Evolutionary conservation across 345 rosid genomes (phyloP).

Genomic region (Lagerstroemia speciosa): DNA sequence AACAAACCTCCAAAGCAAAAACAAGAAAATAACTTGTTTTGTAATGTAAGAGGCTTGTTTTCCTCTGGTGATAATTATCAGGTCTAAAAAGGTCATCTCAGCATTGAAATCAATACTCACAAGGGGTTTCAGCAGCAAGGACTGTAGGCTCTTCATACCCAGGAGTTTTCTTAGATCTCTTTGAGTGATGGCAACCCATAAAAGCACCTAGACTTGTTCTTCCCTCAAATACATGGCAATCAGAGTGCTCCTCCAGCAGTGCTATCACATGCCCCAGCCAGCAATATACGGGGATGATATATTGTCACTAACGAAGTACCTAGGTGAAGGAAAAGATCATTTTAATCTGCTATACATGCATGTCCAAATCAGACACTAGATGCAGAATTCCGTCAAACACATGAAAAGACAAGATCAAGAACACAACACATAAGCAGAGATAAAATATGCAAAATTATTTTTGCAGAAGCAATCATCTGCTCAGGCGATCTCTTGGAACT

Average conservation of each 20-base stretch:
- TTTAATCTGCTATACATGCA: not conserved
- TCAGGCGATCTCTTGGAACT: too few relatives aligned
- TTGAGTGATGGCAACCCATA: conserved; percentile 43
- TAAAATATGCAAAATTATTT: not conserved
- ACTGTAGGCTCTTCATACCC: conserved; percentile 61
- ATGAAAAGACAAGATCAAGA: not conserved
- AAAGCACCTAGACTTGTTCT: conserved; percentile 18
- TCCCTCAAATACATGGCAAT: conserved; percentile 8
- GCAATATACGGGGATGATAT: not conserved
- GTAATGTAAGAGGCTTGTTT: not conserved
- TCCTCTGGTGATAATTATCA: not conserved
- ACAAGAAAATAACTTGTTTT: not conserved
- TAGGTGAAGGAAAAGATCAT: not conserved
- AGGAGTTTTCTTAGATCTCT: conserved; percentile 21
- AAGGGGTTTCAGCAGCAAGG: conserved; percentile 71
- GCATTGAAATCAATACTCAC: conserved; percentile 28
- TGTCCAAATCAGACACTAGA: not conserved
- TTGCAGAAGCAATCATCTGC: not conserved
- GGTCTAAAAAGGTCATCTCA: not conserved
- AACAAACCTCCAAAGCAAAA: not conserved
- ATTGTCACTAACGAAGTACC: not conserved
- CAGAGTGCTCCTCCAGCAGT: not conserved
- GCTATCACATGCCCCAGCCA: not conserved
- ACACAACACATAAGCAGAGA: not conserved
- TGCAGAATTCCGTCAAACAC: not conserved